These are phyloP conservation scores for Wallacemonas rigidus DNA, from an alignment of 208 protist species.

Conservation along the genomic window DNA sequence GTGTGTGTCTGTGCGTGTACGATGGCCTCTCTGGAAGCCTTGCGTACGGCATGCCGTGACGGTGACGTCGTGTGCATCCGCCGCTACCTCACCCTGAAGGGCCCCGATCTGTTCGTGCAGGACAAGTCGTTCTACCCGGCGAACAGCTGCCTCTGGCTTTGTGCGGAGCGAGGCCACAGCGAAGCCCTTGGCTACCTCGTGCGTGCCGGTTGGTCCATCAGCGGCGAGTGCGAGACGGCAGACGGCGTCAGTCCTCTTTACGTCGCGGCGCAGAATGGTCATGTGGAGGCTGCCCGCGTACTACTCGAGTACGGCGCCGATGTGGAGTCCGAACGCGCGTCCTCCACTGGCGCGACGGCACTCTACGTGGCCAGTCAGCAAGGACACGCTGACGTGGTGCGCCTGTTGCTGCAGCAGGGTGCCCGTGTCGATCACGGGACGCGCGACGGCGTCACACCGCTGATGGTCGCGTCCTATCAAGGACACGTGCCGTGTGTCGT, in stretches of 20 bases:
- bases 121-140: background rate
- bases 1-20: no score
- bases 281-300: constrained; percentile 11
- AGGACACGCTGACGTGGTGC: constrained; percentile 18
- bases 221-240: background rate
- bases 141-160: constrained; percentile 35
- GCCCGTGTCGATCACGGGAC: constrained; percentile 16
- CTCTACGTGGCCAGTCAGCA: constrained; percentile 36
- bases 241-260: constrained; percentile 31
- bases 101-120: background rate
- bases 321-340: background rate
- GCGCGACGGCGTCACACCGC: constrained; percentile 31
- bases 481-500: constrained; percentile 25
- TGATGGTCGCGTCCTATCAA: constrained; percentile 45
- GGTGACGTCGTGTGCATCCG: constrained; percentile 7
- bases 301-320: constrained; percentile 28
- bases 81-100: constrained; percentile 4
- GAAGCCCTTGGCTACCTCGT: constrained; percentile 16
- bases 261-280: constrained; percentile 37
- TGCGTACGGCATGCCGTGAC: background rate
- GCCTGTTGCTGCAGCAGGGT: constrained; percentile 15
- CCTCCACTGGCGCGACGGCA: constrained; percentile 23
- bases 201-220: constrained; percentile 15
- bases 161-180: constrained; percentile 25
- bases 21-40: constrained; percentile 5